Evolutionary conservation across 768 basidiomycete genomes (phyloP), one percentile per base, ranked within the genome.

Genomic region (Mycena rebaudengoi): DNA sequence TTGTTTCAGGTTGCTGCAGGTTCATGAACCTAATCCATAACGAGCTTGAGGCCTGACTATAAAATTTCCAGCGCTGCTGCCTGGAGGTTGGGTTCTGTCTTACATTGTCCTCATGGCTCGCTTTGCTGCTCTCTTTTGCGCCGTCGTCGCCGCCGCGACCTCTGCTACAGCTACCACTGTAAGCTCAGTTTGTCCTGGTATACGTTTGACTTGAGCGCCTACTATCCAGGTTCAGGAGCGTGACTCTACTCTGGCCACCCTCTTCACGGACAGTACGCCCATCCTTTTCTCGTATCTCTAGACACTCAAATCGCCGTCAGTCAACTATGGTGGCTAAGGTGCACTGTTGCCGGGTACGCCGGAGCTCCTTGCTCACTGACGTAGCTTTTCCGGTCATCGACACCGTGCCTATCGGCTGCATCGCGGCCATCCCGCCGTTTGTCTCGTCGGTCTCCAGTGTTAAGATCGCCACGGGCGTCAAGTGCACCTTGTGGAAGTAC

Each of bases 191-290:
- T n/a, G n/a, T n/a, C n/a, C n/a, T n/a, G n/a, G n/a, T n/a, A n/a
- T n/a, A n/a, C n/a, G n/a, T n/a, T n/a, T n/a, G n/a, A n/a, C n/a
- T n/a, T n/a, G n/a, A n/a, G n/a, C n/a, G n/a, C n/a, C n/a, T n/a
- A n/a, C n/a, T n/a, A n/a, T n/a, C n/a, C n/a, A n/a, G n/a, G n/a
- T n/a, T n/a, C n/a, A n/a, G 10, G 45, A 46, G 16, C 45, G 29
- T 49, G 46, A 49, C 46, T 49, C 46, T 49, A 30, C 46, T 49
- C 46, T 49, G 46, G 33, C 33, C 46, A 49, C 46, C 46, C 33
- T 49, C 46, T 49, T 49, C 46, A 49, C 46, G 46, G 46, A 49
- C 29, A 49, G 46, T 49, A 49, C 29, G 46, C 33, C 46, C 46
- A 49, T 49, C 46, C 46, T 49, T 49, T n/a, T 30, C 46, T 49